Evolutionary conservation across 352 stramenopile genomes (phyloP).

Genomic region (Phytophthora sp.): DNA sequence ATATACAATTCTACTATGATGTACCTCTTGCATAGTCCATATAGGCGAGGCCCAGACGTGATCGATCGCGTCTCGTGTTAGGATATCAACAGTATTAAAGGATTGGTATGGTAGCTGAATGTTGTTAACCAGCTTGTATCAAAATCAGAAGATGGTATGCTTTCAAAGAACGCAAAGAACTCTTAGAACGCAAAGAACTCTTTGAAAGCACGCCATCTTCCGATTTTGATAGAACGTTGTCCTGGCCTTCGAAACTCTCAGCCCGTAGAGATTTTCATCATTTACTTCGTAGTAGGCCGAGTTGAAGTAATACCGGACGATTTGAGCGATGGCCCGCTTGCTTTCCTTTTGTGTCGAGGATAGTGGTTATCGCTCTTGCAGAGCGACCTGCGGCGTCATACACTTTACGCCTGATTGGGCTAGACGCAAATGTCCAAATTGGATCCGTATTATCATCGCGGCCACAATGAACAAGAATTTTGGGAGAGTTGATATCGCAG

Average conservation of each 20-base stretch:
- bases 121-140: constrained; percentile 13
- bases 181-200: no score
- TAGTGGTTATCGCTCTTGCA: constrained; percentile 1
- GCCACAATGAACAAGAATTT: constrained; percentile 4
- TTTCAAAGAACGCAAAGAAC: no score
- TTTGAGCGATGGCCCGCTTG: background rate
- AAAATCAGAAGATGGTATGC: no score
- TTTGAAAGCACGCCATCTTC: background rate
- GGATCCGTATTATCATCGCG: background rate
- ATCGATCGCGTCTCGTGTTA: constrained; percentile 7
- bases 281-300: constrained; percentile 3
- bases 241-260: no score
- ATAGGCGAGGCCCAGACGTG: background rate
- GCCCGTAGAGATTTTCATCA: constrained; percentile 4
- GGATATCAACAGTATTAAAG: background rate
- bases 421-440: background rate
- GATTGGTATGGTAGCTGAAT: constrained; percentile 15
- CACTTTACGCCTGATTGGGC: background rate
- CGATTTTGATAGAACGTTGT: no score
- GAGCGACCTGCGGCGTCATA: background rate
- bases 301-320: constrained; percentile 10
- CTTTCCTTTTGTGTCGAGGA: background rate
- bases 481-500: background rate
- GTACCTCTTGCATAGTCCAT: constrained; percentile 3
- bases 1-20: no score